Evolutionary conservation across 345 rosid genomes (phyloP).

Genomic region (Brassica juncea): DNA sequence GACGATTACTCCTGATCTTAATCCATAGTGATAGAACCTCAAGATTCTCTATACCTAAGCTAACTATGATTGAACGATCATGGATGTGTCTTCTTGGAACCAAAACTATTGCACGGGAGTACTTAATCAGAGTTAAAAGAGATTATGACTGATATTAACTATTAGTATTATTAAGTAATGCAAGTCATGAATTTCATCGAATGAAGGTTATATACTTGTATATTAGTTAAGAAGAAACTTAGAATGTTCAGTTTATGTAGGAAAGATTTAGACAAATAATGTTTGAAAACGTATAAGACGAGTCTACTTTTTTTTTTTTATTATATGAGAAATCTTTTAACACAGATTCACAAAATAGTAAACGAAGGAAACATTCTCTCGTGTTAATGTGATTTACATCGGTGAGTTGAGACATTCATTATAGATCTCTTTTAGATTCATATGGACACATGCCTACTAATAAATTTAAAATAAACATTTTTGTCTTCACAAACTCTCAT

Average conservation of each 20-base stretch:
- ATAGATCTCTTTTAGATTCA: slow-evolving; percentile 28
- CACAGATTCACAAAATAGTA: slow-evolving; percentile 8
- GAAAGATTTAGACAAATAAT: not conserved
- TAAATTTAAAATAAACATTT: no score
- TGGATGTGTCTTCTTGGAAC: not conserved
- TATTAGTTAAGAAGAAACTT: not conserved
- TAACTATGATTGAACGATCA: not conserved
- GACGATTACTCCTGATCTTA: not conserved
- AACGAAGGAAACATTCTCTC: slow-evolving; percentile 36
- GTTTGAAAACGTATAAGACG: not conserved
- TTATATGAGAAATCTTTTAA: not conserved
- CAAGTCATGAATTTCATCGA: not conserved
- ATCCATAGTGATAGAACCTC: not conserved
- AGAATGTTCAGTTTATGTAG: not conserved
- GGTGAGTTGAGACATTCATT: slow-evolving; percentile 21
- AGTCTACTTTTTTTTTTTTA: not conserved
- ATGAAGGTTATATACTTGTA: not conserved
- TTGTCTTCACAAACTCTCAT: not conserved
- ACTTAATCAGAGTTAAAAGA: not conserved
- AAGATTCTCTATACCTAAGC: not conserved
- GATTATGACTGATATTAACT: not conserved
- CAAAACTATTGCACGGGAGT: not conserved
- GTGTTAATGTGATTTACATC: slow-evolving; percentile 26
- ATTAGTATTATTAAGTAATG: not conserved
- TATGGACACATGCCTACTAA: not conserved